These are phyloP conservation scores for Ephemerocybe angulata DNA, from an alignment of 768 basidiomycete genomes.

Conservation along the genomic window DNA sequence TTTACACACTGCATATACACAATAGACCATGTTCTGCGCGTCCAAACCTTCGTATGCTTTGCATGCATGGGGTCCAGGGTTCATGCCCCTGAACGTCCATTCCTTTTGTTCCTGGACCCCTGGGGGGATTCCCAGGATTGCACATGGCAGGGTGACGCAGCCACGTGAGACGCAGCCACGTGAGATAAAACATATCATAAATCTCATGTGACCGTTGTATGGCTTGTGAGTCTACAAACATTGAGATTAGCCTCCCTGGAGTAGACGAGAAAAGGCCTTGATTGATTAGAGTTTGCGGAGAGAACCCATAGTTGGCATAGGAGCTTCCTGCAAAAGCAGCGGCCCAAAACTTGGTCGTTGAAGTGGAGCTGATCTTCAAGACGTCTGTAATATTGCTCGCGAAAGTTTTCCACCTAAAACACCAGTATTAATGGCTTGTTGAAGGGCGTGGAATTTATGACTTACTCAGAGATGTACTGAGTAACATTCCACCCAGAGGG, in stretches of 20 bases:
- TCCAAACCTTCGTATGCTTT: too few species aligned
- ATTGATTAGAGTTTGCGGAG: constrained; percentile 56
- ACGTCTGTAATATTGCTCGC: constrained; percentile 46
- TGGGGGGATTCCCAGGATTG: too few species aligned
- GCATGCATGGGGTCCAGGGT: too few species aligned
- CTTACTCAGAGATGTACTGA: constrained; percentile 50
- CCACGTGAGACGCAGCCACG: too few species aligned
- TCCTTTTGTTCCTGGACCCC: too few species aligned
- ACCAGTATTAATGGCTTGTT: background rate
- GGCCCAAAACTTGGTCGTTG: constrained; percentile 45
- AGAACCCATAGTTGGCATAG: constrained; percentile 46
- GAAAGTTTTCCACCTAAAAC: constrained; percentile 48
- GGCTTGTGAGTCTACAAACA: too few species aligned
- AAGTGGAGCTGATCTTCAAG: constrained; percentile 32
- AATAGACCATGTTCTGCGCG: too few species aligned
- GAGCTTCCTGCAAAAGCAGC: constrained; percentile 49
- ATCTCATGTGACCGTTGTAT: too few species aligned
- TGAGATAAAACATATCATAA: too few species aligned
- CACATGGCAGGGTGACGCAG: too few species aligned
- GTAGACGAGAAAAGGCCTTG: constrained; percentile 45
- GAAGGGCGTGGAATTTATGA: constrained; percentile 1
- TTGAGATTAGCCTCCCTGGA: constrained; percentile 49
- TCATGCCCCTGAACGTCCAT: too few species aligned
- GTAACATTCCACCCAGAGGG: constrained; percentile 34
- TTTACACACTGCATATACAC: too few species aligned